These are phyloP conservation scores for Nicotiana rustica DNA, from an alignment of 305 asterid species.

Conservation along the genomic window DNA sequence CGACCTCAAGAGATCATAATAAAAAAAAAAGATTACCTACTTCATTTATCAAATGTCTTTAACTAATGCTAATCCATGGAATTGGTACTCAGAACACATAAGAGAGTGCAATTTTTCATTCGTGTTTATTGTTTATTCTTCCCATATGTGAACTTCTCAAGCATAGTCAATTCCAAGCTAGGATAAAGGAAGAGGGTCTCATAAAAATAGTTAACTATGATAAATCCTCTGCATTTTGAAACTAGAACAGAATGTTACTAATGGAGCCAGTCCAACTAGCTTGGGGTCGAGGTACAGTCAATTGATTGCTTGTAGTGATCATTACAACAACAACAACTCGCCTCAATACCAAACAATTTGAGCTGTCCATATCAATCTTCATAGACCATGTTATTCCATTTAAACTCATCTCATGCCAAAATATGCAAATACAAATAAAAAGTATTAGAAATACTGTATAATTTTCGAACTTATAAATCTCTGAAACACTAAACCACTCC, in stretches of 20 bases:
- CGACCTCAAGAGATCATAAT: conserved; percentile 11
- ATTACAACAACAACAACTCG: background rate
- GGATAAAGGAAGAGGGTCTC: background rate
- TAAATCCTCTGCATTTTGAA: background rate
- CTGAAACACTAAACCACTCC: no score
- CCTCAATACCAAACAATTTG: no score
- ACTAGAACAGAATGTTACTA: background rate
- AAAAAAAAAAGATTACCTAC: background rate
- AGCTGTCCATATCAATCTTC: no score
- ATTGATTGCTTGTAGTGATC: background rate
- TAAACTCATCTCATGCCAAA: no score
- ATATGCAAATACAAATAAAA: no score
- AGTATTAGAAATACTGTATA: no score
- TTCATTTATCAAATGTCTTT: background rate
- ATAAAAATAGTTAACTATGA: background rate
- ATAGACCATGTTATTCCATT: no score
- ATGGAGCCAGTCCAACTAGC: background rate
- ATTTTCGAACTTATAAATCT: no score
- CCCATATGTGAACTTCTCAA: conserved; percentile 21
- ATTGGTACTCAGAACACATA: background rate
- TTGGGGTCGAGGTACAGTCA: background rate
- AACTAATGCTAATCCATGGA: background rate
- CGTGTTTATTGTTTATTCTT: background rate
- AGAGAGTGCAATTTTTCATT: background rate
- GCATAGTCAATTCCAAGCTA: conserved; percentile 15